These are phyloP conservation scores for Vaccinium darrowii DNA, from an alignment of 148 eudicot genomes.

Conservation along the genomic window DNA sequence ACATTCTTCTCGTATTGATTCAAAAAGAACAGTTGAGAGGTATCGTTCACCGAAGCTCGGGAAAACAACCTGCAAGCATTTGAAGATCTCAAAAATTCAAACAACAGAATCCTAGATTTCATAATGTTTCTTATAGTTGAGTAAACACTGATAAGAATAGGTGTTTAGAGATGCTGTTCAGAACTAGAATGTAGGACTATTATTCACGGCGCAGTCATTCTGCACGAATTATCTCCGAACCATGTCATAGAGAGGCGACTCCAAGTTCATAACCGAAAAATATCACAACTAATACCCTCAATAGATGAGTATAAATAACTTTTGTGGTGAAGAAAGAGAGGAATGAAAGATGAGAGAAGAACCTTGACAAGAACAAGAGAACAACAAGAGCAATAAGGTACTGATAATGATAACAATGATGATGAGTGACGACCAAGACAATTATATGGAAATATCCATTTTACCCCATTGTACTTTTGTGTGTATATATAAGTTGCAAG, in stretches of 20 bases:
- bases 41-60: slow-evolving; percentile 41
- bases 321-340: too few relatives aligned
- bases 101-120: neutral
- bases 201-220: too few relatives aligned
- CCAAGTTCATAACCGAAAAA: neutral
- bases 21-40: slow-evolving; percentile 33
- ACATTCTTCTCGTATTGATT: slow-evolving; percentile 42
- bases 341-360: too few relatives aligned
- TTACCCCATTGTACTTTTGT: neutral
- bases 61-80: slow-evolving; percentile 29
- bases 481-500: too few relatives aligned
- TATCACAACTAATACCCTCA: neutral
- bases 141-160: neutral
- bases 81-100: neutral
- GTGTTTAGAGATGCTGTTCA: neutral
- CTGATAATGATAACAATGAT: neutral
- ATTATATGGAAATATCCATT: neutral
- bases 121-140: neutral
- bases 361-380: too few relatives aligned
- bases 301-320: neutral
- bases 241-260: neutral
- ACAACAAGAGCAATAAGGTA: too few relatives aligned
- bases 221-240: too few relatives aligned
- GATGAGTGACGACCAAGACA: neutral
- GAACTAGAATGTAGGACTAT: neutral